Evolutionary conservation across 306 rosid genomes (phyloP).

Genomic region (Quercus gilva): DNA sequence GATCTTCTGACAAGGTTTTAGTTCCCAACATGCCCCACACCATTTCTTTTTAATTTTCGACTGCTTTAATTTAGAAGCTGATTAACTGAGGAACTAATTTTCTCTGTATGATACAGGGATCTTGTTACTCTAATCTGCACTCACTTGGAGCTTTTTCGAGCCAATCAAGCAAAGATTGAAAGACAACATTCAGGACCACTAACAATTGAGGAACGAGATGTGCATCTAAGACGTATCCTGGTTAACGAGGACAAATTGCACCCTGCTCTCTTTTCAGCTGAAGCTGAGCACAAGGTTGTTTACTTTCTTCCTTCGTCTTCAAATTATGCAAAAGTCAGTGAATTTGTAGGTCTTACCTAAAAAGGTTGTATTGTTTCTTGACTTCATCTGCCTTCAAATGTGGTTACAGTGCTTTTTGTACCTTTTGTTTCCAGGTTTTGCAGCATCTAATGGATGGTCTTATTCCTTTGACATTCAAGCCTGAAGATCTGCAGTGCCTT

Average conservation of each 20-base stretch:
- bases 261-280: slow-evolving; percentile 96
- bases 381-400: slow-evolving; percentile 7
- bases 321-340: slow-evolving; percentile 16
- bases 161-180: slow-evolving; percentile 68
- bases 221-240: slow-evolving; percentile 60
- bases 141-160: slow-evolving; percentile 88
- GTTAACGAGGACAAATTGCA: slow-evolving; percentile 85
- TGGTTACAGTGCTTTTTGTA: slow-evolving; percentile 30
- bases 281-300: slow-evolving; percentile 94
- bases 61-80: slow-evolving; percentile 13
- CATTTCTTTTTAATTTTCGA: slow-evolving; percentile 2
- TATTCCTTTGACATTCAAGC: slow-evolving; percentile 68
- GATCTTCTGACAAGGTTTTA: slow-evolving; percentile 87
- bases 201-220: slow-evolving; percentile 67
- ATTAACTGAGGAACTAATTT: slow-evolving; percentile 37
- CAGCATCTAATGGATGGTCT: slow-evolving; percentile 94
- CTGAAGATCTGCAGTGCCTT: slow-evolving; percentile 83
- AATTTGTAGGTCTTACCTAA: slow-evolving; percentile 16
- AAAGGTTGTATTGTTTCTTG: slow-evolving; percentile 13
- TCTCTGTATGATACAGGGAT: slow-evolving; percentile 66
- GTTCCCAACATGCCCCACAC: slow-evolving; percentile 15
- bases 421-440: slow-evolving; percentile 64
- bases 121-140: slow-evolving; percentile 71
- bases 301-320: slow-evolving; percentile 7
- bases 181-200: slow-evolving; percentile 45